These are phyloP conservation scores for Dalbergia cochinchinensis DNA, from an alignment of 306 rosid genomes.

Conservation along the genomic window DNA sequence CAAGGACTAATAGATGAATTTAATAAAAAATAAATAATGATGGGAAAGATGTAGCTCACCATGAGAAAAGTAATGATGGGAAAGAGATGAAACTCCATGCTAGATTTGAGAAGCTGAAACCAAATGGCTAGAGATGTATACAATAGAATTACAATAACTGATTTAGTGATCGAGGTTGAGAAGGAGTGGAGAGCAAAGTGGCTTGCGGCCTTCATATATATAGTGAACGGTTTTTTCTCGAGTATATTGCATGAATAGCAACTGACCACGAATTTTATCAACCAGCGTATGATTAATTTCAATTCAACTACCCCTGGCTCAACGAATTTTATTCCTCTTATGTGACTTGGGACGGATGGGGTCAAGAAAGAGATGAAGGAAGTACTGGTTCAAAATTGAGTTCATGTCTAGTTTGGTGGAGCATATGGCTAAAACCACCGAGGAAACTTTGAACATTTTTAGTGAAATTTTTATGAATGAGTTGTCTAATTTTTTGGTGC, in stretches of 20 bases:
- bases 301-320: constrained; percentile 64
- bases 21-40: too few relatives aligned
- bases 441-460: background rate
- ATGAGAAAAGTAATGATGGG: constrained; percentile 50
- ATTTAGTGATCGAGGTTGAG: constrained; percentile 26
- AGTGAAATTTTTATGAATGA: too few relatives aligned
- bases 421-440: constrained; percentile 28
- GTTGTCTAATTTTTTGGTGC: too few relatives aligned
- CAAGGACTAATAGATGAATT: too few relatives aligned
- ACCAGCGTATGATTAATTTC: constrained; percentile 32
- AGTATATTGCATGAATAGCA: background rate
- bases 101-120: constrained; percentile 10
- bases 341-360: constrained; percentile 48
- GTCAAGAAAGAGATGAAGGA: background rate
- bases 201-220: constrained; percentile 29
- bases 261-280: constrained; percentile 30
- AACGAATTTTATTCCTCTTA: constrained; percentile 42
- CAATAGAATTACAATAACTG: constrained; percentile 23
- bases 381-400: background rate
- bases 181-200: constrained; percentile 25
- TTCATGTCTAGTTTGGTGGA: constrained; percentile 39
- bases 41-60: constrained; percentile 49
- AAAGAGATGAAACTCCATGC: constrained; percentile 58
- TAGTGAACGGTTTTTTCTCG: constrained; percentile 25
- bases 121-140: constrained; percentile 10